A percentile compares a stretch with the other conserved stretches of the same genome.
These are phyloP conservation scores for Ogataea zsoltii DNA, from an alignment of 805 yeast genomes.

Conservation along the genomic window DNA sequence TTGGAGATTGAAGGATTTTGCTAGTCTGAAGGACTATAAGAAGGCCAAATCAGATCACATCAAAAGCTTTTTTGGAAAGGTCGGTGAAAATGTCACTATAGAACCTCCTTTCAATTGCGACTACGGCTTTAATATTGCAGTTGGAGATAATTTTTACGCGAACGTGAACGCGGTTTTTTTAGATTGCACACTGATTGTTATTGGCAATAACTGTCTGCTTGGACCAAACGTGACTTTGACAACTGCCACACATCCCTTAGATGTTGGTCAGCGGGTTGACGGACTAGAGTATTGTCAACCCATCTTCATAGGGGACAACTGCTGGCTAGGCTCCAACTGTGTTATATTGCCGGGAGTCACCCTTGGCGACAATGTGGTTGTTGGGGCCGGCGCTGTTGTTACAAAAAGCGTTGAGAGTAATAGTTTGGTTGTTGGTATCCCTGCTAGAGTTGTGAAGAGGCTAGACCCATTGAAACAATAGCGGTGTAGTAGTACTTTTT, in stretches of 20 bases:
- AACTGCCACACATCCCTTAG: conserved; percentile 67
- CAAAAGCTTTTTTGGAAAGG: conserved; percentile 47
- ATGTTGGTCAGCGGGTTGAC: conserved; percentile 41
- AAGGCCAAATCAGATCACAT: conserved; percentile 41
- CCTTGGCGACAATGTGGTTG: conserved; percentile 59
- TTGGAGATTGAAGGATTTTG: conserved; percentile 19
- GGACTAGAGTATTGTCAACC: conserved; percentile 58
- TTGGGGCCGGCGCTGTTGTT: conserved; percentile 73
- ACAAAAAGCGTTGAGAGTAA: conserved; percentile 54
- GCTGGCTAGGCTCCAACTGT: conserved; percentile 65
- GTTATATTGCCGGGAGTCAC: conserved; percentile 64
- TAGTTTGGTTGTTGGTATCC: conserved; percentile 61
- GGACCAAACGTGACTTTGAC: conserved; percentile 65
- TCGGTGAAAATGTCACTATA: conserved; percentile 37
- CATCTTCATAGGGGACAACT: conserved; percentile 60
- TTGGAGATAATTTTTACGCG: conserved; percentile 60
- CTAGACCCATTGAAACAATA: not conserved
- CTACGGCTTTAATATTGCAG: conserved; percentile 60
- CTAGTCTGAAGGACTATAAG: conserved; percentile 22
- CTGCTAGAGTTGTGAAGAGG: conserved; percentile 29
- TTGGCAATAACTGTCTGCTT: conserved; percentile 59
- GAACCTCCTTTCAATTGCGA: conserved; percentile 63
- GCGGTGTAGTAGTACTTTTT: too few species aligned
- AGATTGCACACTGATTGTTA: conserved; percentile 59
- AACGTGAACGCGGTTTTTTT: conserved; percentile 58